These are phyloP conservation scores for Beauveria sp. DNA, from an alignment of 2,329 filamentous ascomycete species.

Conservation along the genomic window DNA sequence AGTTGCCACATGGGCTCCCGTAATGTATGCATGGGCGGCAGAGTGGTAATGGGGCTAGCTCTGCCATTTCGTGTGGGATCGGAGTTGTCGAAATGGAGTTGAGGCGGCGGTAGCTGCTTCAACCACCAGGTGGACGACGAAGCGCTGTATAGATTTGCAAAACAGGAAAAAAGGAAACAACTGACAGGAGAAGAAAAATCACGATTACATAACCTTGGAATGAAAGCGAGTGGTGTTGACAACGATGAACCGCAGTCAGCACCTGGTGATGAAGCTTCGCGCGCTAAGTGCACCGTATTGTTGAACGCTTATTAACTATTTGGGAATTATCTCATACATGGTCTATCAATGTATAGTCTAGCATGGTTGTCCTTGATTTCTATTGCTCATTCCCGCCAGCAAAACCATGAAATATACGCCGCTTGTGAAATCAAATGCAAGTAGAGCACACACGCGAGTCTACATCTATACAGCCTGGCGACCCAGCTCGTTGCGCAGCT, in stretches of 20 bases:
- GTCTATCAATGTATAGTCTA: slow-evolving; percentile 1
- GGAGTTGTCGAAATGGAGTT: background rate
- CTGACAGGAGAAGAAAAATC: slow-evolving; percentile 18
- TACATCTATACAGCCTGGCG: slow-evolving; percentile 15
- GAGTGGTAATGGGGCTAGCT: background rate
- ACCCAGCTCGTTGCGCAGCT: slow-evolving; percentile 16
- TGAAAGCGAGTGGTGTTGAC: background rate
- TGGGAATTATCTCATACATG: background rate
- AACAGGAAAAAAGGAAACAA: slow-evolving; percentile 8
- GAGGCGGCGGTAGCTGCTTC: background rate
- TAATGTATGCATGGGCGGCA: slow-evolving; percentile 21
- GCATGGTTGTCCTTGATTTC: background rate
- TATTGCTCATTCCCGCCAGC: background rate
- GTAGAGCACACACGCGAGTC: background rate
- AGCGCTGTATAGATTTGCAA: slow-evolving; percentile 11
- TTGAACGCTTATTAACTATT: background rate
- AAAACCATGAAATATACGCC: background rate
- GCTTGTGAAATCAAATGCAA: background rate
- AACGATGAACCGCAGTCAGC: background rate
- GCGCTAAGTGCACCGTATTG: too few species aligned
- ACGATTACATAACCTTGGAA: slow-evolving; percentile 14
- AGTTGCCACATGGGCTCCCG: slow-evolving; percentile 17
- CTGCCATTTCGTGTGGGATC: background rate
- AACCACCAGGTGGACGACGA: background rate
- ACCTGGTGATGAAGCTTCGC: background rate